Evolutionary conservation across 2,329 filamentous ascomycete species (phyloP), one percentile per base, ranked within the genome.

Genomic region (Hypoxylon sp.): DNA sequence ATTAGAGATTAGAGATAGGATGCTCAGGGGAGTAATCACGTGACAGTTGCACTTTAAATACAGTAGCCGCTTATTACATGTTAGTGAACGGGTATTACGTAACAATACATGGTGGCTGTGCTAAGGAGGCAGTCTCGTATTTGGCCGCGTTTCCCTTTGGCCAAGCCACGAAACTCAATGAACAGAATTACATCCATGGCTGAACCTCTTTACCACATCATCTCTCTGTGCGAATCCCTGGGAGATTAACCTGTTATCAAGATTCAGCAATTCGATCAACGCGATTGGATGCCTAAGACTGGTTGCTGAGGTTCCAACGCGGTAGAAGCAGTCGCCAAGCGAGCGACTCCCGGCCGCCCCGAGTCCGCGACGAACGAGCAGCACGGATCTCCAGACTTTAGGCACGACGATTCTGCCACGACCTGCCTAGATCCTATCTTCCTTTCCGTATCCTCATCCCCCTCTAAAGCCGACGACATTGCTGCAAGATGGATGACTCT

Each of bases 401-500:
- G 24, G 51, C 50, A 40, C 36, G 11, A 32, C 20, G 40, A 20
- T 32, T 42, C 33, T 32, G 52, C 40, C 22, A 20, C 28, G 4
- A 32, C 16, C 36, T 33, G 9, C 33, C 26, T 52, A 38, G 18
- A 20, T 16, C 49, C 14, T 57, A 8, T 12, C 26, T 48, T 6
- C 28, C 7, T 40, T 38, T 12, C 16, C 28, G 28, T 11, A n/a
- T 54, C 20, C 26, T 32, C 3, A 12, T 9, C 24, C 5, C 18
- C 16, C 28, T 8, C 48, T n/a, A 51, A 18, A 48, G 4, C 5
- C 16, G 20, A 65, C 16, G 1, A 12, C 16, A 49, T 14, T 33
- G 9, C 6, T 46, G 16, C 73, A 78, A 67, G 70, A 86, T 85
- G 84, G 79, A 82, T 74, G 83, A 85, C 75, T 76, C 79, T 56